phyloP scores from a whole-genome alignment of 2,329 filamentous ascomycete genomes.

The Sarocladiaceae sp. region DNA sequence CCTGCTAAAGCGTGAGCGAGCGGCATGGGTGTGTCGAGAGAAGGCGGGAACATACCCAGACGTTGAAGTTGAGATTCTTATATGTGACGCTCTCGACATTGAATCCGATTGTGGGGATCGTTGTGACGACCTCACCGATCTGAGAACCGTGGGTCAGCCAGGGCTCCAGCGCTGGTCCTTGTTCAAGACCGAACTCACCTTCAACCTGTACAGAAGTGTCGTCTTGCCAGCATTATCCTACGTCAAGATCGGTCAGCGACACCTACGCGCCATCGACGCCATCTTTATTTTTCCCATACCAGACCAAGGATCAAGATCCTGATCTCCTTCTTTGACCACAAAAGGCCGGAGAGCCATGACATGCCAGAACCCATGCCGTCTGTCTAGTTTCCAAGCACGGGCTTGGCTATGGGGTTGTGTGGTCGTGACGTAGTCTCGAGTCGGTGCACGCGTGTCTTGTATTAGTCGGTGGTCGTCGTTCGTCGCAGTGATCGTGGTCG shows the following conservation, averaged over 20 bases:
- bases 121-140: conserved; percentile 98
- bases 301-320: conserved; percentile 90
- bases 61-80: conserved; percentile 97
- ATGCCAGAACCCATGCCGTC: conserved; percentile 52
- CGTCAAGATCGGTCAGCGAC: conserved; percentile 13
- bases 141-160: conserved; percentile 27
- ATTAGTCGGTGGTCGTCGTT: not conserved
- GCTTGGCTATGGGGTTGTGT: not conserved
- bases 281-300: conserved; percentile 43
- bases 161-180: not conserved
- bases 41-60: conserved; percentile 64
- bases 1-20: conserved; percentile 39
- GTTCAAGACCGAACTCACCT: conserved; percentile 47
- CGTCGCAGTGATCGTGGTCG: not conserved
- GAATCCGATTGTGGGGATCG: conserved; percentile 98
- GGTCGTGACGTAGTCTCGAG: not conserved
- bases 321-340: conserved; percentile 97
- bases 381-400: not conserved
- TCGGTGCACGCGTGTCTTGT: not conserved
- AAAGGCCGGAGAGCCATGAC: conserved; percentile 63
- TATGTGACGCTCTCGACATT: conserved; percentile 99
- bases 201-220: conserved; percentile 89
- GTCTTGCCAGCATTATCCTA: conserved; percentile 99
- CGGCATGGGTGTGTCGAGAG: not conserved
- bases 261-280: conserved; percentile 14